These are phyloP conservation scores for Nothomitra cinnamomea DNA, from an alignment of 2,329 filamentous ascomycete genomes.

Conservation along the genomic window DNA sequence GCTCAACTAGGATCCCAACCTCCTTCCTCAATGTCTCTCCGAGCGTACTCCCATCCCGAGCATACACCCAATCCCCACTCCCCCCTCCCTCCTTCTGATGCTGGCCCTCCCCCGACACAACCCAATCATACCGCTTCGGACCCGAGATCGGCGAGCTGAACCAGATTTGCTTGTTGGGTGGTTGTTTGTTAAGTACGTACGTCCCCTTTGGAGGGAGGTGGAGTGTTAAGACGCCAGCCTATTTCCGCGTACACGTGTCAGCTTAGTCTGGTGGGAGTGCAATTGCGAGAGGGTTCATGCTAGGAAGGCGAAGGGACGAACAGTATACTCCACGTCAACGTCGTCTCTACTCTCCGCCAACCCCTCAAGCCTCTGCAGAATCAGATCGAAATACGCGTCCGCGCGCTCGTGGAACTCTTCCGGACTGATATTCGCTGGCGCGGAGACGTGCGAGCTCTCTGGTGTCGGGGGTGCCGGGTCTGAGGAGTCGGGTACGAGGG, in stretches of 20 bases:
- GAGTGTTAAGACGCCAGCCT: constrained; percentile 79
- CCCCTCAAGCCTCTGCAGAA: constrained; percentile 47
- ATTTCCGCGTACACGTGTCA: neutral
- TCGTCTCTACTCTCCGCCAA: constrained; percentile 56
- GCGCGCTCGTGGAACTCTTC: constrained; percentile 61
- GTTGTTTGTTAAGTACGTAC: constrained; percentile 97
- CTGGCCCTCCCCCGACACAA: constrained; percentile 54
- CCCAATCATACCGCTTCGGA: constrained; percentile 89
- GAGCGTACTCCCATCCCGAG: constrained; percentile 64
- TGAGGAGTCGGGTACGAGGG: constrained; percentile 31
- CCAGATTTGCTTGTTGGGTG: constrained; percentile 95
- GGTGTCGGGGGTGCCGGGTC: constrained; percentile 21
- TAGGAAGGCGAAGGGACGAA: constrained; percentile 23
- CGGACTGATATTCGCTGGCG: constrained; percentile 48
- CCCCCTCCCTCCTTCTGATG: constrained; percentile 63
- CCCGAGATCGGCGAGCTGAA: constrained; percentile 80
- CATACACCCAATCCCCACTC: constrained; percentile 68
- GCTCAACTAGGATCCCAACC: constrained; percentile 45
- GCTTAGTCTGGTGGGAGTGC: too few species aligned
- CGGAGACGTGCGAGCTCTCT: constrained; percentile 23
- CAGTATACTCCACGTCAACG: constrained; percentile 77
- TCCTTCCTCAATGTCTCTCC: constrained; percentile 58
- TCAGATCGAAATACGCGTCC: constrained; percentile 52
- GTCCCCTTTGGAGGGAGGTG: constrained; percentile 52
- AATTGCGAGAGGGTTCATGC: too few species aligned